Percentiles rank a stretch among this genome's conserved stretches.
Evolutionary conservation across 1,139 yeast species (phyloP).

Genomic region (Candida tropicalis): DNA sequence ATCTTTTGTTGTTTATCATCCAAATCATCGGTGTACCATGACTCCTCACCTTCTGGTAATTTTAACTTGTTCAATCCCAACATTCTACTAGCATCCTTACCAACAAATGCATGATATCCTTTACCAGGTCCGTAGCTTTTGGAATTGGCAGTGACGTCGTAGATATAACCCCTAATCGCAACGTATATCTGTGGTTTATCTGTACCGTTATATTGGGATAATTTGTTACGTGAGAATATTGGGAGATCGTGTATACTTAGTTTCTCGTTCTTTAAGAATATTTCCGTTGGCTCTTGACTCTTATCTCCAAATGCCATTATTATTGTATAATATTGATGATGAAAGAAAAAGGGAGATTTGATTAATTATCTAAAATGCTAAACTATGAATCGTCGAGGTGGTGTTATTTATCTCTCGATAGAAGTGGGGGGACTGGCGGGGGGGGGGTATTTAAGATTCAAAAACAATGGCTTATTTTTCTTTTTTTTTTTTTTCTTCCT

Average conservation of each 20-base stretch:
- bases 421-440: too few relatives aligned
- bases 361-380: too few relatives aligned
- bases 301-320: slow-evolving; percentile 13
- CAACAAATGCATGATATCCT: slow-evolving; percentile 72
- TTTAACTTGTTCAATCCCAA: slow-evolving; percentile 50
- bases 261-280: slow-evolving; percentile 23
- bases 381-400: not conserved
- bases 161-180: slow-evolving; percentile 73
- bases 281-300: slow-evolving; percentile 21
- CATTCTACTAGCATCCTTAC: slow-evolving; percentile 76
- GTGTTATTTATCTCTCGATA: too few relatives aligned
- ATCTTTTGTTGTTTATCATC: slow-evolving; percentile 51
- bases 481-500: too few relatives aligned
- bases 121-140: slow-evolving; percentile 77
- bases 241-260: slow-evolving; percentile 32
- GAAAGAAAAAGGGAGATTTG: too few relatives aligned
- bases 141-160: slow-evolving; percentile 69
- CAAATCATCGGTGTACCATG: slow-evolving; percentile 53
- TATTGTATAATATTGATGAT: not conserved
- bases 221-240: slow-evolving; percentile 36
- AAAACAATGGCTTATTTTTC: too few relatives aligned
- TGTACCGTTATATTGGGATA: slow-evolving; percentile 37
- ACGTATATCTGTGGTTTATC: slow-evolving; percentile 53
- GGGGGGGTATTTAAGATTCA: too few relatives aligned
- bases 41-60: slow-evolving; percentile 19